A percentile compares a stretch with the other conserved stretches of the same genome.
Conservation (phyloP, 352 stramenopile species). For the Phytophthora cactorum region DNA sequence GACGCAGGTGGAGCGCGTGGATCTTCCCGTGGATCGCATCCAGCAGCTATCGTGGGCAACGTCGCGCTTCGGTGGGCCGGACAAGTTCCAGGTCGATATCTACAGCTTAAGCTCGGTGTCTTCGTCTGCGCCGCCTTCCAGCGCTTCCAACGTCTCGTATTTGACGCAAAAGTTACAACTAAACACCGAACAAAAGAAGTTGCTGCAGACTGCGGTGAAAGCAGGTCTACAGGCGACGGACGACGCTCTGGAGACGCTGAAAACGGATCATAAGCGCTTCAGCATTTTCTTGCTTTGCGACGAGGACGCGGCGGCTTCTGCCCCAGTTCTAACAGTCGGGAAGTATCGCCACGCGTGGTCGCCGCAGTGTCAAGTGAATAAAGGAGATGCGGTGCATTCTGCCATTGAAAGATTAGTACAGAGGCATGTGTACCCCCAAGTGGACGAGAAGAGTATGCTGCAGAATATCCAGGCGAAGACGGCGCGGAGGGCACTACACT, state of each 20-base stretch:
- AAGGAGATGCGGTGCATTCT: constrained; percentile 32
- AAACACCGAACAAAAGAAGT: constrained; percentile 9
- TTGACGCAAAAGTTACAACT: constrained; percentile 15
- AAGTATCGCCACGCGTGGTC: constrained; percentile 78
- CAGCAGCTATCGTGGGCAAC: constrained; percentile 47
- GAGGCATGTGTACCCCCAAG: constrained; percentile 46
- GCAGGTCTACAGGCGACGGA: constrained; percentile 30
- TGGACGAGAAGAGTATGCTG: constrained; percentile 3
- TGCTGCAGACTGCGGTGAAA: constrained; percentile 11
- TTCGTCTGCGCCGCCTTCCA: constrained; percentile 17
- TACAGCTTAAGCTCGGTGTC: constrained; percentile 22
- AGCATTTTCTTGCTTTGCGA: constrained; percentile 58
- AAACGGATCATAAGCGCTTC: constrained; percentile 28
- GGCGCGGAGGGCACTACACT: constrained; percentile 59
- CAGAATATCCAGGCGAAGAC: constrained; percentile 24
- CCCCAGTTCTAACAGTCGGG: constrained; percentile 50
- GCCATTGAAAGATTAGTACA: constrained; percentile 49
- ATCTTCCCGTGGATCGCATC: constrained; percentile 63
- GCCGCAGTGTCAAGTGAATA: constrained; percentile 31
- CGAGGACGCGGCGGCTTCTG: constrained; percentile 11
- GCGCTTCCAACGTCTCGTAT: constrained; percentile 27
- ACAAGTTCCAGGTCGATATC: constrained; percentile 32
- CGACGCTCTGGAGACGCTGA: constrained; percentile 29
- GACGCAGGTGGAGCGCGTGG: constrained; percentile 70
- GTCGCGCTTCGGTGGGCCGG: constrained; percentile 34